A percentile compares a stretch with the other conserved stretches of the same genome.
Conservation (phyloP, 495 filamentous ascomycete species). For the Aspergillus funiculosus region DNA sequence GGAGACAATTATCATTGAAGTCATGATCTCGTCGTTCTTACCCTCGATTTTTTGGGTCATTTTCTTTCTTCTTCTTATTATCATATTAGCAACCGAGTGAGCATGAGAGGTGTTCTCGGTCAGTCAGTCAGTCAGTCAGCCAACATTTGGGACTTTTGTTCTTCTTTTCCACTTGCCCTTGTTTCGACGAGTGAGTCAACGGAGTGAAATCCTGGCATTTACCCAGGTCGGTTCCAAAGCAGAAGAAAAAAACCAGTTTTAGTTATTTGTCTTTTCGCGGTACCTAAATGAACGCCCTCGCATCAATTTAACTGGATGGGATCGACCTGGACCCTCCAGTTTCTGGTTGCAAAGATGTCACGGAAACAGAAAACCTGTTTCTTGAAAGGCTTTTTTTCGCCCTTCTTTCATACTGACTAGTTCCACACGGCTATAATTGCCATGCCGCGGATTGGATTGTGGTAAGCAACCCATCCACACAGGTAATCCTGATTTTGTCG, state of each 20-base stretch:
- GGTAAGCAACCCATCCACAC: not conserved
- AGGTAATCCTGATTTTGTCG: no score
- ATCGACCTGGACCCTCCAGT: not conserved
- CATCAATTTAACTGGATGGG: slow-evolving; percentile 1
- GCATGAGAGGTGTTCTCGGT: no score
- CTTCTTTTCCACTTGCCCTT: no score
- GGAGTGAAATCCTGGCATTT: not conserved
- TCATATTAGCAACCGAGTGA: no score
- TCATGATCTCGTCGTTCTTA: slow-evolving; percentile 5
- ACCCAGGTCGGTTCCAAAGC: not conserved
- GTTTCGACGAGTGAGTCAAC: not conserved
- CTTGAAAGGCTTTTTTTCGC: not conserved
- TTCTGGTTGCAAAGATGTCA: not conserved
- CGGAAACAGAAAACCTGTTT: slow-evolving; percentile 1
- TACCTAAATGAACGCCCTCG: not conserved
- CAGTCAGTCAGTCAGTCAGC: no score
- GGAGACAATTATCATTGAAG: slow-evolving; percentile 12
- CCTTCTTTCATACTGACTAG: not conserved
- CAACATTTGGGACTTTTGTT: no score
- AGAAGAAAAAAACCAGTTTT: slow-evolving; percentile 14
- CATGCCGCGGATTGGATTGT: no score
- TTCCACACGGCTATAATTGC: not conserved
- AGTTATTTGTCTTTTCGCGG: not conserved
- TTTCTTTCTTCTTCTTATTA: not conserved
- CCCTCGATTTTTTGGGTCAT: not conserved